These are phyloP conservation scores for Leavenworthia alabamica DNA, from an alignment of 345 rosid species.

Conservation along the genomic window DNA sequence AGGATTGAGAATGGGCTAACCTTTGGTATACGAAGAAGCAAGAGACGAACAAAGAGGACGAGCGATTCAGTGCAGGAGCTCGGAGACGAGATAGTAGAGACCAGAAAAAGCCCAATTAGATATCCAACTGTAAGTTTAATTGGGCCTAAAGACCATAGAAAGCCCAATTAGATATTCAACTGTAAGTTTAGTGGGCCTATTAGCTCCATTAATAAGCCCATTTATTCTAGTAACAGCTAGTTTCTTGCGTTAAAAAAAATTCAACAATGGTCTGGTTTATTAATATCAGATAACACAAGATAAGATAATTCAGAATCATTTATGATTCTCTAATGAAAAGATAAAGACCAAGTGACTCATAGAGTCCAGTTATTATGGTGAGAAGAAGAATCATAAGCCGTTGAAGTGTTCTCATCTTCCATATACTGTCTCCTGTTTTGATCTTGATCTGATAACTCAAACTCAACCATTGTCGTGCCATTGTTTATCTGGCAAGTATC, in stretches of 20 bases:
- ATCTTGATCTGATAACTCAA: constrained; percentile 43
- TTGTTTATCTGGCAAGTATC: constrained; percentile 26
- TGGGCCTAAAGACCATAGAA: too few species aligned
- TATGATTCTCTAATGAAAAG: background rate
- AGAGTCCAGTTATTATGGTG: constrained; percentile 71
- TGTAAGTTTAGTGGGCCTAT: background rate
- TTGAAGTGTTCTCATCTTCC: constrained; percentile 45
- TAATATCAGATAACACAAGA: too few species aligned
- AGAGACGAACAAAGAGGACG: background rate
- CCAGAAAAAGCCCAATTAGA: background rate
- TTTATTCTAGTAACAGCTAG: too few species aligned
- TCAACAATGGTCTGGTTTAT: too few species aligned
- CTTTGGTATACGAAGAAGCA: constrained; percentile 11
- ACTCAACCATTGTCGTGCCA: constrained; percentile 36
- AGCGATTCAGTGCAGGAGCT: constrained; percentile 17
- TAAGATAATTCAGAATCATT: too few species aligned
- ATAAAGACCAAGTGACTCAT: constrained; percentile 11
- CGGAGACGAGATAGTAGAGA: background rate
- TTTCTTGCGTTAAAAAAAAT: too few species aligned
- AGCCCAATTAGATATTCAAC: too few species aligned
- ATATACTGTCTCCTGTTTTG: constrained; percentile 49
- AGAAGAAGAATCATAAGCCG: constrained; percentile 52
- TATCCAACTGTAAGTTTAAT: background rate
- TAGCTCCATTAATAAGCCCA: background rate
- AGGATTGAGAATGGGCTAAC: constrained; percentile 18